Conservation (phyloP, 306 rosid genomes). For the Sophora flavescens region DNA sequence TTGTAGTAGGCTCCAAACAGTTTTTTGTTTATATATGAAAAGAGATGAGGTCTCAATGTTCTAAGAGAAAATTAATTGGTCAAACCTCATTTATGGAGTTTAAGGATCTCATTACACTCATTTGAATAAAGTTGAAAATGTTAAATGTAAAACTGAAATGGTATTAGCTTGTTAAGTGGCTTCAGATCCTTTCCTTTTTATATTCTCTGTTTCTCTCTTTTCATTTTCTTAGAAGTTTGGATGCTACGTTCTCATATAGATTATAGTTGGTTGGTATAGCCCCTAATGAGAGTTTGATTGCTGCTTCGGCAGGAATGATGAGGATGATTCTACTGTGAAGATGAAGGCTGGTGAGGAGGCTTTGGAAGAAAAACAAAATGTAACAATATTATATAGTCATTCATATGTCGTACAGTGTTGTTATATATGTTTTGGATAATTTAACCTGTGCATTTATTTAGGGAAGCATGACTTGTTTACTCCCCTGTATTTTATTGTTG, state of each 20-base stretch:
- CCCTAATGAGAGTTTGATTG: constrained; percentile 50
- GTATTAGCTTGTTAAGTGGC: neutral
- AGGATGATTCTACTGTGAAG: constrained; percentile 70
- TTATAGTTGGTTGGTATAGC: constrained; percentile 40
- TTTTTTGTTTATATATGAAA: constrained; percentile 6
- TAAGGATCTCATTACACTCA: neutral
- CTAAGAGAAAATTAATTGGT: constrained; percentile 13
- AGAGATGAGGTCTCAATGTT: neutral
- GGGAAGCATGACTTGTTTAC: neutral
- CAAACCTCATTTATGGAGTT: constrained; percentile 13
- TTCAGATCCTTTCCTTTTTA: constrained; percentile 11
- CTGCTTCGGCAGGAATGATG: constrained; percentile 77
- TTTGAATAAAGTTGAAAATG: constrained; percentile 13
- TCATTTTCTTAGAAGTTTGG: neutral
- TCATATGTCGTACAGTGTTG: constrained; percentile 6
- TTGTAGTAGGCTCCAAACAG: neutral
- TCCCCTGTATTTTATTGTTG: constrained; percentile 20
- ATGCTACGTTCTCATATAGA: constrained; percentile 23
- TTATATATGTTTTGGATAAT: constrained; percentile 24
- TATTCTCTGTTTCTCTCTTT: neutral
- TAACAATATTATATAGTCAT: constrained; percentile 41
- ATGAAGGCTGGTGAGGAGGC: constrained; percentile 95
- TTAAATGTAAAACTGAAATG: constrained; percentile 20
- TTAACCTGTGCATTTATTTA: neutral
- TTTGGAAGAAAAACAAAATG: constrained; percentile 83